Evolutionary conservation across 768 basidiomycete species (phyloP), one percentile per base, ranked within the genome.

Genomic region (Sutorius australiensis): DNA sequence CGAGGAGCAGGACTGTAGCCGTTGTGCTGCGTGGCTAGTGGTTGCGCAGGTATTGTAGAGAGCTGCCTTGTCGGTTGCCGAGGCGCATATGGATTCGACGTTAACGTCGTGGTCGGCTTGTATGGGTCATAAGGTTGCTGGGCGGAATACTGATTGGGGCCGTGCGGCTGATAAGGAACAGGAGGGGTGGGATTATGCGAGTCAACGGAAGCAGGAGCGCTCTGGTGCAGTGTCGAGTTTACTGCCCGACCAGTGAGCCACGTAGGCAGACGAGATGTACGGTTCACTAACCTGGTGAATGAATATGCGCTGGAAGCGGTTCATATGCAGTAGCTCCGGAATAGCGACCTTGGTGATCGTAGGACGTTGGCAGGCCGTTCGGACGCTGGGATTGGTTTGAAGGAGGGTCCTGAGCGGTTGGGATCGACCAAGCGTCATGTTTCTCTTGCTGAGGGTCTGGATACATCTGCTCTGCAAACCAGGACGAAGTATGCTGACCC

Each of bases 401-500:
- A 42, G 48, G 50, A n/a, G 45, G 19, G 54, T 60, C 57, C 38
- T 61, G 60, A 33, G 50, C 36, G 6, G 59, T 58, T 13, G 68
- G 65, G 30, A 62, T 56, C 21, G 56, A 57, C 69, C 67, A 71
- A 5, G 64, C 33, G 17, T 66, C 68, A 21, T 48, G 61, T 41
- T 59, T 63, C 31, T 61, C 68, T 41, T 48, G 58, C 30, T 64
- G 61, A 48, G 57, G 39, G 39, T 62, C 59, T 38, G 67, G 63
- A 50, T 67, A 67, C 50, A 70, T 61, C 48, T 63, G 60, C 37
- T 72, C 63, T n/a, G 73, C 61, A 46, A 79, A 75, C 37, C 70
- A 71, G 56, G 74, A 76, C 10, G 70, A 73, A 32, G 70, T 53
- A 17, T 73, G 66, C 50, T 71, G 71, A 17, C 70, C 69, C 70